Evolutionary conservation across 2,329 filamentous ascomycete species (phyloP).

Genomic region (Talaromyces sp.): DNA sequence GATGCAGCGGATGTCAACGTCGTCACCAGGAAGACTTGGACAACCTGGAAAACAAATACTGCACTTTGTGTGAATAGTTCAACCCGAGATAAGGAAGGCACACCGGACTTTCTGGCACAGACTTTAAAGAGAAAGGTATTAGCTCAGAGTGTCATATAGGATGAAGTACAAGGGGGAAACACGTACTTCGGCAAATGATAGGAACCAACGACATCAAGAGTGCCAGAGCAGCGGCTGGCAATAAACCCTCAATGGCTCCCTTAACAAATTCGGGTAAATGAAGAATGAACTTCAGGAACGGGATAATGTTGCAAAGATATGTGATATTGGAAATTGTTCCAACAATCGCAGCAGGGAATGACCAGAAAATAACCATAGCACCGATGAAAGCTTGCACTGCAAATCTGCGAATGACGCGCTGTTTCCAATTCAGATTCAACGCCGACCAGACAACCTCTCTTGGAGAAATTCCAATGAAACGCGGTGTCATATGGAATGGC

Average conservation of each 20-base stretch:
- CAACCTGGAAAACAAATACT: slow-evolving; percentile 73
- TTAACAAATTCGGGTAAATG: slow-evolving; percentile 70
- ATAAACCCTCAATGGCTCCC: slow-evolving; percentile 79
- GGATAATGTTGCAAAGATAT: slow-evolving; percentile 56
- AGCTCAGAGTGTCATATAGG: not conserved
- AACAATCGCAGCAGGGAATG: slow-evolving; percentile 73
- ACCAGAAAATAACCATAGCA: slow-evolving; percentile 85
- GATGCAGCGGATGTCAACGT: slow-evolving; percentile 82
- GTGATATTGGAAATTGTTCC: slow-evolving; percentile 85
- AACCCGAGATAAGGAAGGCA: slow-evolving; percentile 75
- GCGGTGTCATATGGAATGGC: slow-evolving; percentile 83
- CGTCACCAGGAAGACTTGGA: slow-evolving; percentile 88
- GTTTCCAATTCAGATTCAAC: slow-evolving; percentile 80
- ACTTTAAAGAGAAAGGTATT: slow-evolving; percentile 48
- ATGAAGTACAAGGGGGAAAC: not conserved
- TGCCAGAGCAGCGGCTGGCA: slow-evolving; percentile 78
- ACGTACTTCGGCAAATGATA: slow-evolving; percentile 73
- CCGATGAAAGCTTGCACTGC: slow-evolving; percentile 70
- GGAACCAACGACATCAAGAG: slow-evolving; percentile 86
- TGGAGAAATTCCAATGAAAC: slow-evolving; percentile 80
- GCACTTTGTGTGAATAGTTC: slow-evolving; percentile 89
- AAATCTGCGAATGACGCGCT: slow-evolving; percentile 72
- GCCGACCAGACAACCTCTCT: slow-evolving; percentile 88
- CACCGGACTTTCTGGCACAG: slow-evolving; percentile 76
- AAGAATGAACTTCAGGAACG: slow-evolving; percentile 74